Evolutionary conservation across 371 early-diverging fungal species (phyloP).

Genomic region (Thermomucor indicae-seudaticae): DNA sequence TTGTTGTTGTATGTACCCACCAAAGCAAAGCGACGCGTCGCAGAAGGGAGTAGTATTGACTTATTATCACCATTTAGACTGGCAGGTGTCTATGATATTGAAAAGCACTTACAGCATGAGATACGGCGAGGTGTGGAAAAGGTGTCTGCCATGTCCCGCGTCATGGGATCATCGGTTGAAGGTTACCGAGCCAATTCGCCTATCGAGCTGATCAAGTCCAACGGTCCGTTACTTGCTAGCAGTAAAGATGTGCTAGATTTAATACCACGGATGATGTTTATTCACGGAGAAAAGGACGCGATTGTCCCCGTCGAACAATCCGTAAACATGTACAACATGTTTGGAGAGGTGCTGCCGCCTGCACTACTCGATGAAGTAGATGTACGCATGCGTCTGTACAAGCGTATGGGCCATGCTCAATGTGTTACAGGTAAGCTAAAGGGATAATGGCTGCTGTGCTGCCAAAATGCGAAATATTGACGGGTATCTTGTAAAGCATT

Average conservation of each 20-base stretch:
- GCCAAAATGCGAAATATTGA: not conserved
- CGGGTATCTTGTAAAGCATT: slow-evolving; percentile 21
- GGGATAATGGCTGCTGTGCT: not conserved
- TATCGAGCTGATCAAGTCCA: slow-evolving; percentile 21
- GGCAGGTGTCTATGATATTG: slow-evolving; percentile 67
- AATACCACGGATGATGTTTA: slow-evolving; percentile 36
- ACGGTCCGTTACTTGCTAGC: slow-evolving; percentile 22
- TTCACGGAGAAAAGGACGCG: slow-evolving; percentile 45
- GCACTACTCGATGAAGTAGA: slow-evolving; percentile 39
- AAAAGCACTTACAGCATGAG: slow-evolving; percentile 60
- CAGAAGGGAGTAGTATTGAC: not conserved
- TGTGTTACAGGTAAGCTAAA: slow-evolving; percentile 33
- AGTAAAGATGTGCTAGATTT: slow-evolving; percentile 25
- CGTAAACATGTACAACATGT: slow-evolving; percentile 33
- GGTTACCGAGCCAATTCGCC: slow-evolving; percentile 35
- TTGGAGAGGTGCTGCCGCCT: slow-evolving; percentile 31
- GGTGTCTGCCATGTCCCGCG: slow-evolving; percentile 68
- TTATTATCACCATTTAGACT: slow-evolving; percentile 18
- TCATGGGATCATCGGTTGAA: slow-evolving; percentile 49
- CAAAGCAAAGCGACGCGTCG: too few relatives aligned
- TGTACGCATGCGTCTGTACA: slow-evolving; percentile 36
- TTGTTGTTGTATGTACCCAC: slow-evolving; percentile 48
- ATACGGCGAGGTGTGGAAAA: slow-evolving; percentile 65
- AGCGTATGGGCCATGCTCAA: slow-evolving; percentile 37
- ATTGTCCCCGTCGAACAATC: slow-evolving; percentile 39